Conservation (phyloP, 169 alveolate genomes). For the Cryptosporidium sp. region DNA sequence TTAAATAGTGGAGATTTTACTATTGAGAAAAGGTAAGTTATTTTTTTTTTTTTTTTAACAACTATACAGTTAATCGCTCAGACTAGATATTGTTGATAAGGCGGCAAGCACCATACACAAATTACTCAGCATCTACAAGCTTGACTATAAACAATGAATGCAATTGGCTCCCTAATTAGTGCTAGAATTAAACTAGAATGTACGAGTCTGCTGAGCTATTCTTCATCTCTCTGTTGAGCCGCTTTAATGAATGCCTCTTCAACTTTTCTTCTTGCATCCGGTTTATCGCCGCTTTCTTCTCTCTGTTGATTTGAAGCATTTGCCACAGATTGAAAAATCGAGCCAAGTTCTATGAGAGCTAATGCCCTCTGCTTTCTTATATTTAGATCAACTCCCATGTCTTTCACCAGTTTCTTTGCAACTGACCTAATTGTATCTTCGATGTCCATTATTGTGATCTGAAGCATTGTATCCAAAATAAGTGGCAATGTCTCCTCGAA, state of each 20-base stretch:
- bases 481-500: conserved; percentile 88
- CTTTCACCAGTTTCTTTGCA: conserved; percentile 87
- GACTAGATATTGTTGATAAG: conserved; percentile 50
- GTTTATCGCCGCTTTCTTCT: conserved; percentile 65
- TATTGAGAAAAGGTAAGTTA: conserved; percentile 43
- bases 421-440: conserved; percentile 88
- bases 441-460: conserved; percentile 88
- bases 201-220: neutral
- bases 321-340: conserved; percentile 85
- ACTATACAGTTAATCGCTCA: neutral
- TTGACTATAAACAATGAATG: neutral
- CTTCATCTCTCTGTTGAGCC: conserved; percentile 69
- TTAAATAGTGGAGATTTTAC: neutral
- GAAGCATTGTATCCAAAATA: conserved; percentile 88
- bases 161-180: neutral
- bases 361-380: conserved; percentile 88
- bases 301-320: conserved; percentile 51
- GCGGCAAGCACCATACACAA: conserved; percentile 46
- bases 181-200: neutral
- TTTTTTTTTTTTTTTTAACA: neutral
- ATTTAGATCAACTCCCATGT: conserved; percentile 87
- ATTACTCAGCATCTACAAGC: conserved; percentile 4
- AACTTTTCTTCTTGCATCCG: conserved; percentile 73
- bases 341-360: conserved; percentile 87
- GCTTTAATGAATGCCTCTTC: conserved; percentile 73